phyloP scores from a whole-genome alignment of 345 rosid species.

The Abelmoschus esculentus region DNA sequence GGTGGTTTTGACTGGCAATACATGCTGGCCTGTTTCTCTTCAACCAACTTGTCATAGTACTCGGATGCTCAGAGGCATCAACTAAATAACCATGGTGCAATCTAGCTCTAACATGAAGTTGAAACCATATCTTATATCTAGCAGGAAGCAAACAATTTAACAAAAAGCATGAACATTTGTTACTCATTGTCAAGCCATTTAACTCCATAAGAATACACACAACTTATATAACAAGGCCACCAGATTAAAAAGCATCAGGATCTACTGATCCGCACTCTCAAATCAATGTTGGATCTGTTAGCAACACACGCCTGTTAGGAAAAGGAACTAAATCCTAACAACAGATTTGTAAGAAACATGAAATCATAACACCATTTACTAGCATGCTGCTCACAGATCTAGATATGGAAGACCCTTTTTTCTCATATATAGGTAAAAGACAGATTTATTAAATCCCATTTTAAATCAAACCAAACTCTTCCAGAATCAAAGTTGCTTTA shows the following conservation, averaged over 20 bases:
- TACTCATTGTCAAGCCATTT: slow-evolving; percentile 2
- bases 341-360: not conserved
- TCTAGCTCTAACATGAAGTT: not conserved
- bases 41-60: not conserved
- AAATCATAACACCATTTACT: not conserved
- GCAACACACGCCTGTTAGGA: not conserved
- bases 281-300: not conserved
- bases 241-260: not conserved
- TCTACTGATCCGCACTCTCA: not conserved
- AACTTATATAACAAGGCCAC: not conserved
- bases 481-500: not conserved
- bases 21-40: not conserved
- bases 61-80: not conserved
- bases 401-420: not conserved
- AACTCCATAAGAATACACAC: not conserved
- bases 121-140: not conserved
- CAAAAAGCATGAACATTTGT: not conserved
- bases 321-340: not conserved
- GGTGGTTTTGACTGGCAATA: not conserved
- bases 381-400: not conserved
- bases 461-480: slow-evolving; percentile 1
- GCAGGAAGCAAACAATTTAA: not conserved
- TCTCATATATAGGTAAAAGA: too few species aligned
- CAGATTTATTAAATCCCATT: not conserved
- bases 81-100: not conserved